These are phyloP conservation scores for Diaporthe sp. DNA, from an alignment of 2,329 filamentous ascomycete species.

Conservation along the genomic window DNA sequence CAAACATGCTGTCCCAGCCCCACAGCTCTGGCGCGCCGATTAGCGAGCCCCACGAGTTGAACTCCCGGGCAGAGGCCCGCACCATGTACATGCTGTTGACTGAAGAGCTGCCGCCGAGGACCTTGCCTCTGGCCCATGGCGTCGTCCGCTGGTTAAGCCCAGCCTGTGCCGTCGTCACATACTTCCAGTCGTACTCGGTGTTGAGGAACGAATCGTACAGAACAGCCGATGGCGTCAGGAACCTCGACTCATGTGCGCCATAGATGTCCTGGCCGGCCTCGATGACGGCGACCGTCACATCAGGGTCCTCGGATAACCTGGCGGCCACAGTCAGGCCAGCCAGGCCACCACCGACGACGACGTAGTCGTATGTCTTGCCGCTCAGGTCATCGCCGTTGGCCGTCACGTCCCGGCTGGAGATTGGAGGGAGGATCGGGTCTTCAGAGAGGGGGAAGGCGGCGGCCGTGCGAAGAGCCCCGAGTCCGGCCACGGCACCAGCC, in stretches of 20 bases:
- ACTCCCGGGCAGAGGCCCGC: slow-evolving; percentile 23
- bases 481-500: slow-evolving; percentile 34
- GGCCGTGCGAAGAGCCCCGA: slow-evolving; percentile 21
- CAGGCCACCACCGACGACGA: slow-evolving; percentile 38
- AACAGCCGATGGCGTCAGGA: slow-evolving; percentile 27
- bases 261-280: slow-evolving; percentile 41
- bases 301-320: slow-evolving; percentile 46
- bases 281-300: slow-evolving; percentile 41
- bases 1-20: slow-evolving; percentile 35
- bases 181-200: slow-evolving; percentile 35
- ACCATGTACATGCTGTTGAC: slow-evolving; percentile 39
- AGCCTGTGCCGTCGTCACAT: slow-evolving; percentile 26
- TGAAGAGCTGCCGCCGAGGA: slow-evolving; percentile 33
- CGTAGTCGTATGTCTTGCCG: slow-evolving; percentile 38
- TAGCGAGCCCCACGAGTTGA: slow-evolving; percentile 33
- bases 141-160: slow-evolving; percentile 29
- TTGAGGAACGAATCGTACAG: slow-evolving; percentile 35
- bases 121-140: slow-evolving; percentile 32
- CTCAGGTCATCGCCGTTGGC: slow-evolving; percentile 13
- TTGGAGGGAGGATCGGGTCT: slow-evolving; percentile 15
- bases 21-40: slow-evolving; percentile 23
- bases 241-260: slow-evolving; percentile 36
- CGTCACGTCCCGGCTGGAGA: slow-evolving; percentile 18
- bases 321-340: slow-evolving; percentile 47
- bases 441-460: slow-evolving; percentile 22